Evolutionary conservation across 2,329 filamentous ascomycete genomes (phyloP).

Genomic region (Cryoendolithus antarcticus): DNA sequence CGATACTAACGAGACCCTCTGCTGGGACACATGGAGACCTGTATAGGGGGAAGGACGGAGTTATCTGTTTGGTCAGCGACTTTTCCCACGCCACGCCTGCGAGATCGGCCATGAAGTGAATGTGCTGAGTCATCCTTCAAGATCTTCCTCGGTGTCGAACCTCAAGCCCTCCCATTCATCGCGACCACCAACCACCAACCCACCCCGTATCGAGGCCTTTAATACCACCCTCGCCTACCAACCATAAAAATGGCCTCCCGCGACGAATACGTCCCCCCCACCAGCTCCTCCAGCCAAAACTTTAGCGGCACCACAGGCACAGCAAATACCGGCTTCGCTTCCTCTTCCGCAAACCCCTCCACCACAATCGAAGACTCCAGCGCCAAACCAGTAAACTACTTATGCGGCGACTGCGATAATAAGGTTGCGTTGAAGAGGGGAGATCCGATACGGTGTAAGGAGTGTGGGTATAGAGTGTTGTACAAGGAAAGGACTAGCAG

Average conservation of each 20-base stretch:
- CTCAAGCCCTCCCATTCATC: slow-evolving; percentile 1
- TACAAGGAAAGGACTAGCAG: slow-evolving; percentile 98
- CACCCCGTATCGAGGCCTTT: not conserved
- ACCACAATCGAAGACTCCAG: slow-evolving; percentile 15
- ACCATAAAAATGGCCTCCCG: slow-evolving; percentile 32
- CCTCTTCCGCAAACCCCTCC: slow-evolving; percentile 51
- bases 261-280: slow-evolving; percentile 67
- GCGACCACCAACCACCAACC: slow-evolving; percentile 3
- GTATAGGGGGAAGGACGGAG: too few relatives aligned
- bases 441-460: slow-evolving; percentile 75
- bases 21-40: slow-evolving; percentile 14
- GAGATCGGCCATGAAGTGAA: too few relatives aligned
- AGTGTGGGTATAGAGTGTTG: slow-evolving; percentile 87
- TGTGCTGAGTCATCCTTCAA: too few relatives aligned
- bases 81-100: too few relatives aligned
- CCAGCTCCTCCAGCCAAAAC: slow-evolving; percentile 30
- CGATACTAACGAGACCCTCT: slow-evolving; percentile 8
- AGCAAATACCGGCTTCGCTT: slow-evolving; percentile 27
- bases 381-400: slow-evolving; percentile 36
- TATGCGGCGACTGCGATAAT: slow-evolving; percentile 72
- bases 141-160: not conserved
- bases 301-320: slow-evolving; percentile 21
- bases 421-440: slow-evolving; percentile 64
- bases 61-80: too few relatives aligned
- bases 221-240: not conserved